Percentiles rank a stretch among this genome's conserved stretches.
Evolutionary conservation across 768 basidiomycete species (phyloP).

Genomic region (Pulveroboletus ravenelii): DNA sequence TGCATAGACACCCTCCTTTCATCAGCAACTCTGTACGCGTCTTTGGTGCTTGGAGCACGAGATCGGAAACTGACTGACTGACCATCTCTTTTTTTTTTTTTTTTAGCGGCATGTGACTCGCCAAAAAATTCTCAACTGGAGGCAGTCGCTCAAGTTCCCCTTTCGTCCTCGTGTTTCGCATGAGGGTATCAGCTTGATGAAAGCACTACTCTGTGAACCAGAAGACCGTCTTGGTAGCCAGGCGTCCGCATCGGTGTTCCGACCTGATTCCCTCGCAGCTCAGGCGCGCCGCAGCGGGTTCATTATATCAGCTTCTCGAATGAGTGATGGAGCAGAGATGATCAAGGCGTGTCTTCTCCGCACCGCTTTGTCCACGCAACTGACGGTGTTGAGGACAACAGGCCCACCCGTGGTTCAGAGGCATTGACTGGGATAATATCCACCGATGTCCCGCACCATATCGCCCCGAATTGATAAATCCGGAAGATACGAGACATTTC

Average conservation of each 20-base stretch:
- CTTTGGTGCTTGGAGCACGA: slow-evolving; percentile 19
- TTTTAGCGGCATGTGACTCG: slow-evolving; percentile 84
- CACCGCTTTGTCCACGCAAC: slow-evolving; percentile 11
- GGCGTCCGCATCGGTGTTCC: slow-evolving; percentile 56
- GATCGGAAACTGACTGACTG: slow-evolving; percentile 14
- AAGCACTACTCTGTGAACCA: slow-evolving; percentile 87
- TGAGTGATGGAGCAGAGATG: slow-evolving; percentile 79
- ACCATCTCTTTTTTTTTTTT: not conserved
- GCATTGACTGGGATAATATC: slow-evolving; percentile 86
- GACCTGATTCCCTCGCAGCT: slow-evolving; percentile 74
- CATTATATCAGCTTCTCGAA: slow-evolving; percentile 45
- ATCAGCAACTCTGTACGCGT: slow-evolving; percentile 81
- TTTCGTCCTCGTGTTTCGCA: slow-evolving; percentile 76
- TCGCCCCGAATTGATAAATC: slow-evolving; percentile 73
- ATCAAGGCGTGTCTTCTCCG: slow-evolving; percentile 62
- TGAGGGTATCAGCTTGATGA: slow-evolving; percentile 85
- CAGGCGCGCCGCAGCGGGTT: slow-evolving; percentile 75
- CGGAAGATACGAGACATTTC: slow-evolving; percentile 92
- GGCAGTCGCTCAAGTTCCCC: slow-evolving; percentile 83
- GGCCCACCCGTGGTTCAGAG: slow-evolving; percentile 88
- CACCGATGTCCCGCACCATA: slow-evolving; percentile 84
- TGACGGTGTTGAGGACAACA: slow-evolving; percentile 30
- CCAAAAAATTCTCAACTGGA: slow-evolving; percentile 98
- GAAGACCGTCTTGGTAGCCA: slow-evolving; percentile 90
- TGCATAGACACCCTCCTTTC: slow-evolving; percentile 83